Evolutionary conservation across 2,329 filamentous ascomycete genomes (phyloP), one percentile per base, ranked within the genome.

Genomic region (Juglanconis oblonga): DNA sequence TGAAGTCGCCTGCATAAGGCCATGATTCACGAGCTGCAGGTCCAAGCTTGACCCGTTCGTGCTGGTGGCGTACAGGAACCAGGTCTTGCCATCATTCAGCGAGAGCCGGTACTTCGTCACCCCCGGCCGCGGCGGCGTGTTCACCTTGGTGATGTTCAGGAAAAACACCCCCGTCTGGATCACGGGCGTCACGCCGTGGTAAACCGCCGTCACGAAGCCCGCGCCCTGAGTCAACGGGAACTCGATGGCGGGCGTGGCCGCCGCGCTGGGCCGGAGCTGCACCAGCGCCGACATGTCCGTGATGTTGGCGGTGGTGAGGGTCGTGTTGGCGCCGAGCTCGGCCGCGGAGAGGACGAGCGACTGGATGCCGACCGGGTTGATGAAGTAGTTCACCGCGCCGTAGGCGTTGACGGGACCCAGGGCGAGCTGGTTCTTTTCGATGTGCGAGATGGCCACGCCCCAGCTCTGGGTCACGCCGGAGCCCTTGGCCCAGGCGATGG

Each of bases 221-320:
- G 96, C 95, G 10, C 95, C 95, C 70, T 98, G 94, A 0, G 96
- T 86, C 7, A 97, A 71, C 0, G 93, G 92, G 65, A 96, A 92
- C 0, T 85, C 88, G 24, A 98, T 81, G 1, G 82, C 79, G 0
- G 88, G 83, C 1, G 78, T 72, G 7, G 81, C 79, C 3, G 77
- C 77, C n/a, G 73, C 69, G 29, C 79, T 76, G 3, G 81, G 79
- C 54, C 77, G 81, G 36, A 98, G 78, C 49, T 90, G 88, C 50
- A 92, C 85, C 64, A 91, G 86, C 13, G 76, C 82, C 40, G 78
- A 90, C 69, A 79, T 88, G 55, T 79, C 84, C 59, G 78, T 87
- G 65, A 82, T 72, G 66, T 74, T 77, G 71, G 84, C 79, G 13
- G 72, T 79, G 0, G 82, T 83, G 35, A 89, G 69, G 6, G 77